Base-by-base conservation (phyloP, 2,329 filamentous ascomycete genomes). In the Fusarium bactridioides region DNA sequence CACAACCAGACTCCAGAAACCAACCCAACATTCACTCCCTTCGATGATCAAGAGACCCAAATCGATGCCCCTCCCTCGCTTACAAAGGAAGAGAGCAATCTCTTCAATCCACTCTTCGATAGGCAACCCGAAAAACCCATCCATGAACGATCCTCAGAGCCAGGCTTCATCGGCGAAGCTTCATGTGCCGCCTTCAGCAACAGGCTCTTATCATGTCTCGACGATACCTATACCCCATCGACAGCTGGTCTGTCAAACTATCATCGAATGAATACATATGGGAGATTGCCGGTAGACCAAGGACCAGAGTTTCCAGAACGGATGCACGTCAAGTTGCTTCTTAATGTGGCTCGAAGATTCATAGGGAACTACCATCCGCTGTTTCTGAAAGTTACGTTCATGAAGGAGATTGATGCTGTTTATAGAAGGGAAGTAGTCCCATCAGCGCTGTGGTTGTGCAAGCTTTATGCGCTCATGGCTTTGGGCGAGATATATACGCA, bases 401-500 rank as follows among this genome's bases (percentile, higher is more conserved):
- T 74, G 81, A 81, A 70, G 68, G 82, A 76, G 70, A 81, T 70
- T 70, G 84, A 79, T 54, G 73, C 77, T 7, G 77, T 81, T 3
- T 82, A 82, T 54, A 59, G 82, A 74, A 64, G 81, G 72, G 74
- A 81, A 8, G 73, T 74, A 13, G 73, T 72, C 44, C 79, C 44
- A 21, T 81, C 56, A 0, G 61, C 64, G 6, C 35, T 79, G 2
- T 83, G 82, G 75, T 73, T 84, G 16, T 84, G 83, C 74, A 84
- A 84, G 47, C 83, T 84, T 45, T 85, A 83, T 47, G 80, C 81
- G 1, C 69, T 85, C 13, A 84, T 85, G 76, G 82, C 82, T 1
- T 78, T 85, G 44, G 84, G 84, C 0, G 83, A 85, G 55, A 82
- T 83, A 5, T 85, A 85, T 62, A 83, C 83, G 0, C 82, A 82